Conservation (phyloP, 2,329 filamentous ascomycete species). For the Clarireedia monteithiana region DNA sequence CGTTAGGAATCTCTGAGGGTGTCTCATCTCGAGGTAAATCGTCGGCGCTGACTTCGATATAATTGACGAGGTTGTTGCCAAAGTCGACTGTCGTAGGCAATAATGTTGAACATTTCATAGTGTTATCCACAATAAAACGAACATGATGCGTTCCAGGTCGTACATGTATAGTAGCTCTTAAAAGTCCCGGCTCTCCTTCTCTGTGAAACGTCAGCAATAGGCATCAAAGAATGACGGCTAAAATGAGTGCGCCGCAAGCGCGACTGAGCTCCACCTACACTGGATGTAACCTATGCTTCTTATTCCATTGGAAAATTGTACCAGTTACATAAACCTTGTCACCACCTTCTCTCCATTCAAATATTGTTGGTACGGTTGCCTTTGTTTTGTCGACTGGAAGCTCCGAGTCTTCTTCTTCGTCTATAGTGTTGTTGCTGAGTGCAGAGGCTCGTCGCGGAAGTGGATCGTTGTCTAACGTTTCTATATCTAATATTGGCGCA, state of each 20-base stretch:
- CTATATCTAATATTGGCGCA: conserved; percentile 27
- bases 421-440: conserved; percentile 55
- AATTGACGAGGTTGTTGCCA: conserved; percentile 96
- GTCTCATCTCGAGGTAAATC: conserved; percentile 43
- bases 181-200: conserved; percentile 46
- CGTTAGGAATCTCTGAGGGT: conserved; percentile 11
- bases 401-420: conserved; percentile 78
- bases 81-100: conserved; percentile 95
- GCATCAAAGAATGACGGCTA: background rate
- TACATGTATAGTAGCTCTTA: conserved; percentile 72
- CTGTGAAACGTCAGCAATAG: conserved; percentile 22
- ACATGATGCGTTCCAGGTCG: conserved; percentile 93
- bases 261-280: conserved; percentile 48
- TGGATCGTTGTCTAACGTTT: conserved; percentile 40
- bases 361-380: conserved; percentile 71
- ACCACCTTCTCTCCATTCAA: conserved; percentile 73
- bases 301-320: conserved; percentile 95
- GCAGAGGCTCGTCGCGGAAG: conserved; percentile 47
- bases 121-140: conserved; percentile 89
- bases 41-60: conserved; percentile 84
- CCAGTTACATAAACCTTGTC: conserved; percentile 95
- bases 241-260: background rate
- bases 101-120: conserved; percentile 82
- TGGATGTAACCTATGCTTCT: conserved; percentile 79
- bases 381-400: conserved; percentile 66